Evolutionary conservation across 768 basidiomycete species (phyloP), one percentile per base, ranked within the genome.

Genomic region (Asterophora lycoperdoides): DNA sequence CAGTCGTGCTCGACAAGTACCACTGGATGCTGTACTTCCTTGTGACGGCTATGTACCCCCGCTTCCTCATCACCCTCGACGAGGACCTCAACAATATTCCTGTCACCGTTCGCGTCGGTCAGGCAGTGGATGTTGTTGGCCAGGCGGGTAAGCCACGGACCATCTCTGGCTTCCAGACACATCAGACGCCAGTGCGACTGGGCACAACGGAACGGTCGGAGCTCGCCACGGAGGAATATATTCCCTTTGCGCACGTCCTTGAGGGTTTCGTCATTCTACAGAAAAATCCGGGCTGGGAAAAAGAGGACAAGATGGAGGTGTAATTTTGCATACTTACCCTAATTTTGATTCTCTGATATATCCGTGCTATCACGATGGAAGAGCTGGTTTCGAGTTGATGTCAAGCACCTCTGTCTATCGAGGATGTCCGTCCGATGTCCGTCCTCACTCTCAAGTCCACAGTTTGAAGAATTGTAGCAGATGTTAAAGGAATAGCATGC

Each of bases 1-100:
- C 52, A 96, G 94, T 99, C 64, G 74, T 99, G 1, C 80, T 98
- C 14, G 92, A 94, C 64, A 94, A 86, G 67, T 87, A 90, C 56
- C 96, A 98, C 69, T 99, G 96, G 96, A 96, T 97, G 93, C 71
- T 98, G 48, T 99, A 90, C 73, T 93, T 94, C 80, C 79, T 98
- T 23, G 85, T 84, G 5, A 86, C 93, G 2, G 89, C 93, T 51
- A 98, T 99, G 96, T 95, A 92, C 71, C 96, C 96, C 30, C 84
- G 94, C 48, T 97, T 98, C 87, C 70, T 99, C 61, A 97, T 98
- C 67, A 96, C 94, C 0, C 82, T 99, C 15, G 84, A 95, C 68
- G 95, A 98, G 68, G 80, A 93, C 49, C 82, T 95, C 51, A 81
- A 93, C 56, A 83, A 77, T 63, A 73, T 83, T 47, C 87, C 93